Conservation (phyloP, 345 rosid genomes). For the Pistacia integerrima region DNA sequence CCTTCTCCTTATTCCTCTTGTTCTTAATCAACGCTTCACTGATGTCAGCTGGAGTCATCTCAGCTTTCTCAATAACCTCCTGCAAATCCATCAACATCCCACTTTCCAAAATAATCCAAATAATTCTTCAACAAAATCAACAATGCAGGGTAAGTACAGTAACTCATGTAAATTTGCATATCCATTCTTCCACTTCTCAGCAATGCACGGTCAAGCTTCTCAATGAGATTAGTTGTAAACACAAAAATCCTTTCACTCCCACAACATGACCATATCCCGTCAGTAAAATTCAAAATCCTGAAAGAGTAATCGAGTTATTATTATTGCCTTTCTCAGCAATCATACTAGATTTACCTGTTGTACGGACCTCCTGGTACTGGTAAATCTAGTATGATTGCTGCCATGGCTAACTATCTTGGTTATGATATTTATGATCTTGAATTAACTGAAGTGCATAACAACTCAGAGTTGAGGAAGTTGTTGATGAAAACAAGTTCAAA, state of each 20-base stretch:
- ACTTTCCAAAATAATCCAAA: slow-evolving; percentile 36
- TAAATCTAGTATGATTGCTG: slow-evolving; percentile 96
- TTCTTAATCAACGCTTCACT: slow-evolving; percentile 85
- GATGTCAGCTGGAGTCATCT: slow-evolving; percentile 95
- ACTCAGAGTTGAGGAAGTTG: slow-evolving; percentile 81
- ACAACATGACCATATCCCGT: slow-evolving; percentile 97
- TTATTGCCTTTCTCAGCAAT: no score
- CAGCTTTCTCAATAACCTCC: slow-evolving; percentile 56
- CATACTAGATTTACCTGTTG: no score
- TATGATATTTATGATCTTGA: slow-evolving; percentile 98
- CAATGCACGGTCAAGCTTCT: slow-evolving; percentile 92
- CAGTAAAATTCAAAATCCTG: slow-evolving; percentile 95
- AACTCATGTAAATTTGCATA: slow-evolving; percentile 89
- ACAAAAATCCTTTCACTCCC: slow-evolving; percentile 97
- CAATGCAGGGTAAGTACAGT: slow-evolving; percentile 69
- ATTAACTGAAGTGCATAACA: slow-evolving; percentile 85
- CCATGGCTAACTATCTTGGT: slow-evolving; percentile 89
- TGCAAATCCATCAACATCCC: slow-evolving; percentile 43
- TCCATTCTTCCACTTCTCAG: slow-evolving; percentile 95
- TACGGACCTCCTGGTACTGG: slow-evolving; percentile 98
- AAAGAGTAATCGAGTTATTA: slow-evolving; percentile 70
- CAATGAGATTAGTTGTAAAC: slow-evolving; percentile 89
- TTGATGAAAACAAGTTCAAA: slow-evolving; percentile 91
- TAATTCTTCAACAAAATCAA: slow-evolving; percentile 74
- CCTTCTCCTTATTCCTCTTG: slow-evolving; percentile 53